A percentile compares a stretch with the other conserved stretches of the same genome.
phyloP scores from a whole-genome alignment of 2,329 filamentous ascomycete species.

The Byssothecium circinans region DNA sequence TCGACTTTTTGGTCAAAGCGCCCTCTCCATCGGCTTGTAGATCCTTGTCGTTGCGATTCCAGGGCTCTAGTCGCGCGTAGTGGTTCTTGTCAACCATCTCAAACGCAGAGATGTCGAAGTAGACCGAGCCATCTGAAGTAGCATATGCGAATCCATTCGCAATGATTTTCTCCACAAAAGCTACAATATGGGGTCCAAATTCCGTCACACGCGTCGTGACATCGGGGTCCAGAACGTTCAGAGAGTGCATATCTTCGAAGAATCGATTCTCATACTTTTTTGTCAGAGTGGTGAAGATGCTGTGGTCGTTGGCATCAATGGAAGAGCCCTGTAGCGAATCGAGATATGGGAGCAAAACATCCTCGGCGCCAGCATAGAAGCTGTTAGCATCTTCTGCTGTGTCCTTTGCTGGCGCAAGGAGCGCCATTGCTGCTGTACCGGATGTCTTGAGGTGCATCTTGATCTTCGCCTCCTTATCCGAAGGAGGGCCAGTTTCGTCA shows the following conservation, averaged over 20 bases:
- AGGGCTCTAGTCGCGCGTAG: conserved; percentile 83
- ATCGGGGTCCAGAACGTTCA: conserved; percentile 84
- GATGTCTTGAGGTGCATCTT: conserved; percentile 82
- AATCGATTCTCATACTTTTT: conserved; percentile 86
- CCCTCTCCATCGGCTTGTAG: conserved; percentile 89
- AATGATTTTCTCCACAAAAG: conserved; percentile 80
- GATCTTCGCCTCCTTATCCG: conserved; percentile 80
- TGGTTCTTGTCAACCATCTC: conserved; percentile 75
- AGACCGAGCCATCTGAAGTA: conserved; percentile 78
- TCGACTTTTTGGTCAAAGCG: conserved; percentile 63
- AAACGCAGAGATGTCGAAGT: conserved; percentile 88
- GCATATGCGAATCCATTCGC: conserved; percentile 83
- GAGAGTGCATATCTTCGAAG: conserved; percentile 79
- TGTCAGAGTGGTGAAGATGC: conserved; percentile 86
- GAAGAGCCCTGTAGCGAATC: conserved; percentile 63
- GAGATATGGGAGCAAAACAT: conserved; percentile 79
- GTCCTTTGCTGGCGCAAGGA: conserved; percentile 40
- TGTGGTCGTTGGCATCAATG: conserved; percentile 63
- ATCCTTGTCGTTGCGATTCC: conserved; percentile 80
- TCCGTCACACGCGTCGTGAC: conserved; percentile 88
- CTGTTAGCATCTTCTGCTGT: conserved; percentile 40
- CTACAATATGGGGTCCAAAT: conserved; percentile 83
- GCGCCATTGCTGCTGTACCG: conserved; percentile 55
- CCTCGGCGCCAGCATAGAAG: conserved; percentile 63
- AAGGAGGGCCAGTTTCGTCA: conserved; percentile 57